Evolutionary conservation across 495 filamentous ascomycete genomes (phyloP).

Genomic region (Neohortaea acidophila): DNA sequence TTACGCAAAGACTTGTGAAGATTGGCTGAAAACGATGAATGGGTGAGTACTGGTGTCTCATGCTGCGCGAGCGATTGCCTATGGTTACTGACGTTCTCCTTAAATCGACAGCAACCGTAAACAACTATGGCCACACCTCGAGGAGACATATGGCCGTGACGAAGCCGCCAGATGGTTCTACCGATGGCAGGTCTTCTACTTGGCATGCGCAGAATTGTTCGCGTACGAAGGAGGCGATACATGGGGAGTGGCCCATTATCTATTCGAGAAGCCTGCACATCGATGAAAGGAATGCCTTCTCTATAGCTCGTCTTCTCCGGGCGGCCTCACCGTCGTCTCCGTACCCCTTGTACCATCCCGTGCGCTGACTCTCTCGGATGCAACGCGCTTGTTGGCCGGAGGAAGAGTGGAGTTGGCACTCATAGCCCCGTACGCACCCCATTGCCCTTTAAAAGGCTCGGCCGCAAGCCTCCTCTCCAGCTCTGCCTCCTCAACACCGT

Average conservation of each 20-base stretch:
- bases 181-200: slow-evolving; percentile 54
- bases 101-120: neutral
- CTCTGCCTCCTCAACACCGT: slow-evolving; percentile 15
- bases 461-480: slow-evolving; percentile 18
- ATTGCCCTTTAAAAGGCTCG: slow-evolving; percentile 20
- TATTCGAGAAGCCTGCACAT: slow-evolving; percentile 39
- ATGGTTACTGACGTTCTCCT: too few relatives aligned
- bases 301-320: too few relatives aligned
- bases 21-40: slow-evolving; percentile 22
- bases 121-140: slow-evolving; percentile 39
- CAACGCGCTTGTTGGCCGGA: too few relatives aligned
- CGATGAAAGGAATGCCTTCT: slow-evolving; percentile 1
- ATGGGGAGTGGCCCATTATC: slow-evolving; percentile 47
- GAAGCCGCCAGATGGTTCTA: slow-evolving; percentile 43
- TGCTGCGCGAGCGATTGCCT: too few relatives aligned
- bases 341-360: too few relatives aligned
- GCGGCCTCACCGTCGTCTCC: too few relatives aligned
- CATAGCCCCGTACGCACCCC: slow-evolving; percentile 18
- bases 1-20: slow-evolving; percentile 52
- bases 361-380: too few relatives aligned
- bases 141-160: slow-evolving; percentile 42
- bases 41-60: too few relatives aligned
- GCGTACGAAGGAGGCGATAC: slow-evolving; percentile 43
- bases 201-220: slow-evolving; percentile 54
- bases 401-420: too few relatives aligned